Evolutionary conservation across 2,329 filamentous ascomycete genomes (phyloP).

Genomic region (Achaetomium macrosporum): DNA sequence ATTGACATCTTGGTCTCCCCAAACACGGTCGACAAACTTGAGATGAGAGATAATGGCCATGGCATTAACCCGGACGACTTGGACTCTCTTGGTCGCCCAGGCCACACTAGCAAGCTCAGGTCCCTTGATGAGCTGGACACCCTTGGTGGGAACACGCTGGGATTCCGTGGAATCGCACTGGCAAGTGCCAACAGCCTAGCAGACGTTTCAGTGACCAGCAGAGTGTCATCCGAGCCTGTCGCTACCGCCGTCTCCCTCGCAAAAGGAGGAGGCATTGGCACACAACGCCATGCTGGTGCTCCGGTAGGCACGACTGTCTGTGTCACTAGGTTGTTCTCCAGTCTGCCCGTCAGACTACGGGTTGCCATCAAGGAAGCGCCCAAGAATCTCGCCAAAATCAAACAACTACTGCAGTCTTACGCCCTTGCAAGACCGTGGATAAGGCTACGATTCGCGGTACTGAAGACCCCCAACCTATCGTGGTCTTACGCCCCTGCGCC

Average conservation of each 20-base stretch:
- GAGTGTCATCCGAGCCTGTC: conserved; percentile 53
- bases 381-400: conserved; percentile 53
- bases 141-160: conserved; percentile 56
- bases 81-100: conserved; percentile 54
- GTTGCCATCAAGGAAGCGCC: conserved; percentile 50
- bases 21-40: conserved; percentile 63
- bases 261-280: conserved; percentile 36
- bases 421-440: conserved; percentile 60
- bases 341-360: conserved; percentile 58
- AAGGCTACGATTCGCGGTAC: conserved; percentile 54
- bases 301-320: conserved; percentile 65
- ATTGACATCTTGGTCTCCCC: conserved; percentile 59
- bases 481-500: conserved; percentile 59
- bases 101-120: conserved; percentile 68
- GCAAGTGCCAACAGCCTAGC: conserved; percentile 59
- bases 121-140: conserved; percentile 55
- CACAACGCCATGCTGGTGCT: conserved; percentile 39
- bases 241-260: conserved; percentile 46
- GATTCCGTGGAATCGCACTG: conserved; percentile 70
- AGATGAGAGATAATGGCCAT: conserved; percentile 67
- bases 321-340: conserved; percentile 52
- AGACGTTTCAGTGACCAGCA: conserved; percentile 57
- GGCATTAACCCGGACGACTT: conserved; percentile 62
- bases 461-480: conserved; percentile 45
- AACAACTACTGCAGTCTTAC: conserved; percentile 56